These are phyloP conservation scores for Naganishia sp. DNA, from an alignment of 1,284 basidiomycete species.

Conservation along the genomic window DNA sequence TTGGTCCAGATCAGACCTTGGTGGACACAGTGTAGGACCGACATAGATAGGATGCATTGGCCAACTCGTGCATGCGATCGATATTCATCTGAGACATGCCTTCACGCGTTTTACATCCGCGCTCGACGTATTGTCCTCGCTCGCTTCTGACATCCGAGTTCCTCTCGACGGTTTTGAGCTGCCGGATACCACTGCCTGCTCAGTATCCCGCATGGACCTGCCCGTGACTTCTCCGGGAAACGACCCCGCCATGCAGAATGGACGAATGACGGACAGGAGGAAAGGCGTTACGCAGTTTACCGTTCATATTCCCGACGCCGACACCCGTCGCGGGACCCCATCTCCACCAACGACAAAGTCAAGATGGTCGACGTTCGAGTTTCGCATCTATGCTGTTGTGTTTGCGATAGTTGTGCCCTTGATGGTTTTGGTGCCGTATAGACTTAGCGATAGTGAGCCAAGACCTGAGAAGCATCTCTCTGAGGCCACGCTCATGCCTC, in stretches of 20 bases:
- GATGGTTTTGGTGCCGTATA: constrained; percentile 78
- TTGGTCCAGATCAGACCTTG: too few relatives aligned
- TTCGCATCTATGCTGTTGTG: constrained; percentile 71
- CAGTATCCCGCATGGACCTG: neutral
- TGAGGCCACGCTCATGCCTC: neutral
- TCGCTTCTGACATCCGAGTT: neutral
- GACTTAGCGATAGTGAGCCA: constrained; percentile 71
- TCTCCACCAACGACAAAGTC: constrained; percentile 33
- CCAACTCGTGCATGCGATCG: too few relatives aligned
- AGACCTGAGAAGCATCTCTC: neutral
- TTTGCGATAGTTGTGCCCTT: constrained; percentile 67
- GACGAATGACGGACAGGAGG: neutral
- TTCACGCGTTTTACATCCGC: constrained; percentile 4
- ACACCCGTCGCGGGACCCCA: neutral
- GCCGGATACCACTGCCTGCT: neutral
- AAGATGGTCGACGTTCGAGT: constrained; percentile 81
- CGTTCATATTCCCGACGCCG: constrained; percentile 19
- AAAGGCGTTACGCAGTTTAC: constrained; percentile 27
- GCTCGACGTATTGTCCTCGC: neutral
- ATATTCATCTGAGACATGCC: neutral
- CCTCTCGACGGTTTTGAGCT: neutral
- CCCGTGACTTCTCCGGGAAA: neutral
- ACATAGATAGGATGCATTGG: too few relatives aligned
- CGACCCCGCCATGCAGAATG: neutral
- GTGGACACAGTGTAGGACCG: too few relatives aligned